A percentile compares a stretch with the other conserved stretches of the same genome.
Evolutionary conservation across 106 monocot species (phyloP).

Genomic region (Dendrobium nobile): DNA sequence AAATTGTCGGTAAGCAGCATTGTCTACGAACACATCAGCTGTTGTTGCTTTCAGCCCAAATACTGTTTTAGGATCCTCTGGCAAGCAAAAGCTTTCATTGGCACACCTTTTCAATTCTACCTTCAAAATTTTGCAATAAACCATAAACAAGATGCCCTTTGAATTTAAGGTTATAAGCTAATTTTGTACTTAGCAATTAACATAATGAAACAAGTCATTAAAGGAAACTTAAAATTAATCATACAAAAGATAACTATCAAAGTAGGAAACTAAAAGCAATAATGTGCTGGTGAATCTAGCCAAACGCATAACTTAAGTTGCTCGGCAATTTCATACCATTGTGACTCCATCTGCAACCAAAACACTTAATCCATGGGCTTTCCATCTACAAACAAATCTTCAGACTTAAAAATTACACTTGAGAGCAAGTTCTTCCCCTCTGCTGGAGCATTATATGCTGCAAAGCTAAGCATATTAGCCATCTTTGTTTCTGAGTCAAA

Average conservation of each 20-base stretch:
- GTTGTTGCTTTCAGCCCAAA: conserved; percentile 46
- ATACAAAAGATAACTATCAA: too few relatives aligned
- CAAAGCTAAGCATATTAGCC: conserved; percentile 44
- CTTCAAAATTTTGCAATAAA: conserved; percentile 11
- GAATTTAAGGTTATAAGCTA: too few relatives aligned
- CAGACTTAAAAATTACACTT: conserved; percentile 33
- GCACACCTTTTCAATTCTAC: conserved; percentile 40
- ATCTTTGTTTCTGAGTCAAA: too few relatives aligned
- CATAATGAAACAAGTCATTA: too few relatives aligned
- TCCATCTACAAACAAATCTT: conserved; percentile 49
- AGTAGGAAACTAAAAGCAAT: background rate
- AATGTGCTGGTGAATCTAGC: background rate
- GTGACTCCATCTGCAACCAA: conserved; percentile 35
- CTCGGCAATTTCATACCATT: conserved; percentile 49
- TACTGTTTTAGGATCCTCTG: conserved; percentile 33
- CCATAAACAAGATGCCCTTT: too few relatives aligned
- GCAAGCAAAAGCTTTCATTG: conserved; percentile 49
- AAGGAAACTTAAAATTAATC: too few relatives aligned
- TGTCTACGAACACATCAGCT: conserved; percentile 62
- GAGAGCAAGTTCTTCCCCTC: conserved; percentile 37
- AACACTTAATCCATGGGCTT: conserved; percentile 50
- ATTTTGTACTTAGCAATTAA: too few relatives aligned
- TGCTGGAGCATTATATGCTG: conserved; percentile 30
- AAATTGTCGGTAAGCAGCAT: conserved; percentile 54
- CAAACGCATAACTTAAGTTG: background rate